Base-by-base conservation (phyloP, 2,329 filamentous ascomycete genomes). In the Ceratocystis colombiana region DNA sequence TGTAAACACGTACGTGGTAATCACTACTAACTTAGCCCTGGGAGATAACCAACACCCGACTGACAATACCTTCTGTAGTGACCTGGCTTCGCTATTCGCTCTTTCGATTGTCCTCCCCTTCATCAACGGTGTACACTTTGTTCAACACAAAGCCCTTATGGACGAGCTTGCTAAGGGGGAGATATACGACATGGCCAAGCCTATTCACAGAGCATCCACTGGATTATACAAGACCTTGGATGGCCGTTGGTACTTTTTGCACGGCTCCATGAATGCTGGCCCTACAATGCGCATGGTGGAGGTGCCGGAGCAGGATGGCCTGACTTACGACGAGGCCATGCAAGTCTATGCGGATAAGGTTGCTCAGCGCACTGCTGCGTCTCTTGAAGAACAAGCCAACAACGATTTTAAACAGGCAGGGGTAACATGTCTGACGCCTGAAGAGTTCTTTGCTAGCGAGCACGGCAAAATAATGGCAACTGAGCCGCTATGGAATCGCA, bases 151-250 rank as follows among this genome's bases (percentile, higher is more conserved):
- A 10, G 25, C 62, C 5, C 53, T 69, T 73, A 53, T 77, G 1
- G 71, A 70, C 5, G 68, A 71, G 61, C 44, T 71, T 50, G 66
- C 64, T 20, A 66, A 68, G 48, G 59, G 63, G 20, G 66, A 70
- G 25, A 45, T 67, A 0, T 30, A 68, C 37, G 28, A 67, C 15
- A 57, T 48, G 65, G 69, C 70, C 61, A 70, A 70, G 55, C 71
- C 71, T 6, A 74, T 72, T 69, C 72, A 73, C 8, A 70, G 72
- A 2, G 69, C 74, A 17, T 44, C 68, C 22, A 70, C 71, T 0
- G 71, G 70, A 28, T 68, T 71, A 1, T 71, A 71, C 61, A 69
- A 68, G 53, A 71, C 69, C 0, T 66, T 67, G 15, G 71, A 72
- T 17, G 66, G 65, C 2, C 57, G 66, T 12, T 71, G 44, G 62